Base-by-base conservation (phyloP, 176 grass and related monocot genomes). In the Pontederia crassipes region DNA sequence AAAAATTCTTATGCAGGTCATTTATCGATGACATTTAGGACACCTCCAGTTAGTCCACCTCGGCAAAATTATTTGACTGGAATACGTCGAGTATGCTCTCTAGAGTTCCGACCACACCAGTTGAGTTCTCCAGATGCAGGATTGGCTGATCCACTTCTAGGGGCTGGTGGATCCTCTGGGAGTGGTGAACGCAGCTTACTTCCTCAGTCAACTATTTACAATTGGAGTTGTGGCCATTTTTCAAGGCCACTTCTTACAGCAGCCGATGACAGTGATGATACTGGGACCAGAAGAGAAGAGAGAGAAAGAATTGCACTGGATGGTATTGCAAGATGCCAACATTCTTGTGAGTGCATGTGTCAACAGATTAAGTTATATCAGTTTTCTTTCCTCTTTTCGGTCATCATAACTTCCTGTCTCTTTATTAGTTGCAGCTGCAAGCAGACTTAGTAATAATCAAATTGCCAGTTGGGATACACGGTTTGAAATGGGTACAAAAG, bases 221-320 rank as follows among this genome's bases (percentile, higher is more conserved):
- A 78, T 64, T 98, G 93, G 93, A 98, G 93, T 59, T 98, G 93
- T 72, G 84, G 93, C 58, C 93, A 98, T 79, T 98, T 98, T 65
- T 85, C 93, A 48, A 88, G 79, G 74, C 93, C 93, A n/a, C 87
- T 98, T 80, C 75, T 88, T 72, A 83, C 64, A 14, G 58, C 69
- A 48, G 72, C 72, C 81, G 87, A 98, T 59, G 93, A 92, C 60
- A 98, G 83, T 15, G 93, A 85, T 62, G 92, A 85, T 65, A 55
- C 65, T 66, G 56, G 52, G 75, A 70, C 82, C 76, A 84, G 87
- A 85, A 83, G 93, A 72, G 93, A 98, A 73, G 81, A 88, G 71
- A 77, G 68, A 71, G 87, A 98, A 75, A 86, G 28, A 68, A 56
- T 71, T 65, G 84, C 84, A 68, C 55, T 88, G 69, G 81, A 98